A percentile compares a stretch with the other conserved stretches of the same genome.
Evolutionary conservation across 1,284 basidiomycete species (phyloP).

Genomic region (Sphaerobolus stellatus): DNA sequence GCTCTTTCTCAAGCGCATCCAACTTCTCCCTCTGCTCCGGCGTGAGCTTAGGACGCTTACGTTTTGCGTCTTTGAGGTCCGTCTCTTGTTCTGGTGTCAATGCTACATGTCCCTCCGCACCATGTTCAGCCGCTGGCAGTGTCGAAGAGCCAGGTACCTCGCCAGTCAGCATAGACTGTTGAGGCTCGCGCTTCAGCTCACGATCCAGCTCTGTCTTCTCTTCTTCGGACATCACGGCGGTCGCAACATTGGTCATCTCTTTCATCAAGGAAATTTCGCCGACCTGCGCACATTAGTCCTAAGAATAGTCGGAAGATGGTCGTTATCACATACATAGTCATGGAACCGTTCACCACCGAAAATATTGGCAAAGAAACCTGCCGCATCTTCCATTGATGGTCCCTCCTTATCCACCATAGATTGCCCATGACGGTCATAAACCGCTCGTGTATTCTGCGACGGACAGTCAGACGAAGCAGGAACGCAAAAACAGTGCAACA

Average conservation of each 20-base stretch:
- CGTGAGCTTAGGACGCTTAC: constrained; percentile 57
- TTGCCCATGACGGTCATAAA: constrained; percentile 96
- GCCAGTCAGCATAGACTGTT: constrained; percentile 25
- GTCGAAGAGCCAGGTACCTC: constrained; percentile 17
- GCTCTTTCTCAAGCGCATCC: constrained; percentile 75
- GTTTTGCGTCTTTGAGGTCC: constrained; percentile 11
- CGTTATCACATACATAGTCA: constrained; percentile 68
- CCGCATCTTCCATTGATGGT: constrained; percentile 78
- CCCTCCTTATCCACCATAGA: constrained; percentile 78
- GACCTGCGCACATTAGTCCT: constrained; percentile 52
- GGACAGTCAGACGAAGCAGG: constrained; percentile 21
- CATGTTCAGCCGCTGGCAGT: constrained; percentile 7
- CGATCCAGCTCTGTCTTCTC: constrained; percentile 87
- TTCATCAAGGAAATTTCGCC: constrained; percentile 93
- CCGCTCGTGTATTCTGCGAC: constrained; percentile 75
- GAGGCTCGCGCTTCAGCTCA: constrained; percentile 51
- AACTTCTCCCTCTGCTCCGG: constrained; percentile 85
- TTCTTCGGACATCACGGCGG: constrained; percentile 84
- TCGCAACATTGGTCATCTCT: constrained; percentile 80
- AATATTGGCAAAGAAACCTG: constrained; percentile 88
- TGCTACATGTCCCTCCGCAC: constrained; percentile 16
- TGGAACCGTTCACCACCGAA: constrained; percentile 87
- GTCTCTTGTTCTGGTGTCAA: constrained; percentile 11
- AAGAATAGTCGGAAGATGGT: neutral
- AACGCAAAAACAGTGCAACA: constrained; percentile 30